Evolutionary conservation across 805 yeast genomes (phyloP), one percentile per base, ranked within the genome.

Genomic region (Sugiyamaella lignohabitans): DNA sequence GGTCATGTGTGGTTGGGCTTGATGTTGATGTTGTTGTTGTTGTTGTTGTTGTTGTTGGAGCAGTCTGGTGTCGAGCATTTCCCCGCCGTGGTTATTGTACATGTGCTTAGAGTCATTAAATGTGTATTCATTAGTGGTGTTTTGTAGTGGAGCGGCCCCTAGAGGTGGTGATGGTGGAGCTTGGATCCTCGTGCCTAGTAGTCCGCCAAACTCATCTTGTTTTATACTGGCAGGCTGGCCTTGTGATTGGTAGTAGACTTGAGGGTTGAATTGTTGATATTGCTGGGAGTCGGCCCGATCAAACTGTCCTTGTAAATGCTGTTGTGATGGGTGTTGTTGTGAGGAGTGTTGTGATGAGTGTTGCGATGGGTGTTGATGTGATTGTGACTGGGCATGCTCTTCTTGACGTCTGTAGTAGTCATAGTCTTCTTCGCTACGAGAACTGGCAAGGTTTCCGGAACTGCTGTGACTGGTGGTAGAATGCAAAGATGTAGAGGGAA

Each of bases 391-490:
- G 8, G 32, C 32, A 27, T 27, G 14, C 32, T 27, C 32, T 27
- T 27, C 32, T 27, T 27, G 32, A 8, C 43, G 36, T 16, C 37
- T 22, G 22, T 40, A 40, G 20, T 27, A 40, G 16, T 40, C 43
- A 19, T 40, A 40, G 23, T 40, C 43, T 14, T 27, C 37, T 10
- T 24, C 30, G 3, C 22, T 16, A 3, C 22, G 11, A 14, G 40
- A 3, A 20, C 32, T 27, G 6, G 18, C 37, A 10, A 21, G 41
- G 41, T 18, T 38, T 3, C 30, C 10, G 17, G 14, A 8, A 35
- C 19, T 19, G 17, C 14, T 35, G 38, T 35, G 38, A 10, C n/a
- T 17, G 6, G n/a, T 8, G 17, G n/a, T n/a, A n/a, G n/a, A n/a
- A n/a, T n/a, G n/a, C n/a, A n/a, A n/a, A n/a, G n/a, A n/a, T n/a